Conservation (phyloP, 352 stramenopile genomes). For the Proteromonas lacertae region DNA sequence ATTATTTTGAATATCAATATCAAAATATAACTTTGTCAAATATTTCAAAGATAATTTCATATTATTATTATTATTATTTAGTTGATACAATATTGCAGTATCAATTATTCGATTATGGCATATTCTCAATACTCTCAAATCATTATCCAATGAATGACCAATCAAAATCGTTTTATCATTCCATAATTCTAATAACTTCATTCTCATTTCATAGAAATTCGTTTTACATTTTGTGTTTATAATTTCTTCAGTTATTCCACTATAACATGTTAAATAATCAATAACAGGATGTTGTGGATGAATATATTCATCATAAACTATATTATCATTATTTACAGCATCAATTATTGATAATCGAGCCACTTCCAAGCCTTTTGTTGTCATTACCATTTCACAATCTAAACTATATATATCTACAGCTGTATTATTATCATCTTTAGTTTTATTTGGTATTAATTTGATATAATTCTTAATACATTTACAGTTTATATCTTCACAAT, state of each 20-base stretch:
- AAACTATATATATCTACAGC: constrained; percentile 3
- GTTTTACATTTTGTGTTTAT: constrained; percentile 7
- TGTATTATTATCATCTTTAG: too few relatives aligned
- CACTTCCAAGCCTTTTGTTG: constrained; percentile 8
- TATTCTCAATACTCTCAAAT: constrained; percentile 9
- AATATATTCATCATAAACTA: constrained; percentile 9
- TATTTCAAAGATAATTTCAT: too few relatives aligned
- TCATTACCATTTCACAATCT: constrained; percentile 15
- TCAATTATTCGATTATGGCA: constrained; percentile 9
- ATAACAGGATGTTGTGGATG: constrained; percentile 10
- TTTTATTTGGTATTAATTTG: too few relatives aligned
- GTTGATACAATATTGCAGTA: constrained; percentile 12
- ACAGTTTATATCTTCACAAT: too few relatives aligned
- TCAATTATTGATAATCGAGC: constrained; percentile 10
- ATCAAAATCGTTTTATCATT: constrained; percentile 8
- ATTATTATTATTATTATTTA: too few relatives aligned
- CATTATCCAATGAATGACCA: constrained; percentile 14
- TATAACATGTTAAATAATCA: constrained; percentile 12
- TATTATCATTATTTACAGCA: constrained; percentile 3
- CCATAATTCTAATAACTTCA: constrained; percentile 6
- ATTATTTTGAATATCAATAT: too few relatives aligned
- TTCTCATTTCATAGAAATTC: constrained; percentile 9
- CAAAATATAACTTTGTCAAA: too few relatives aligned
- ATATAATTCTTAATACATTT: too few relatives aligned
- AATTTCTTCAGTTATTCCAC: constrained; percentile 9